phyloP scores from a whole-genome alignment of 805 yeast genomes.

The Citeromyces matritensis region DNA sequence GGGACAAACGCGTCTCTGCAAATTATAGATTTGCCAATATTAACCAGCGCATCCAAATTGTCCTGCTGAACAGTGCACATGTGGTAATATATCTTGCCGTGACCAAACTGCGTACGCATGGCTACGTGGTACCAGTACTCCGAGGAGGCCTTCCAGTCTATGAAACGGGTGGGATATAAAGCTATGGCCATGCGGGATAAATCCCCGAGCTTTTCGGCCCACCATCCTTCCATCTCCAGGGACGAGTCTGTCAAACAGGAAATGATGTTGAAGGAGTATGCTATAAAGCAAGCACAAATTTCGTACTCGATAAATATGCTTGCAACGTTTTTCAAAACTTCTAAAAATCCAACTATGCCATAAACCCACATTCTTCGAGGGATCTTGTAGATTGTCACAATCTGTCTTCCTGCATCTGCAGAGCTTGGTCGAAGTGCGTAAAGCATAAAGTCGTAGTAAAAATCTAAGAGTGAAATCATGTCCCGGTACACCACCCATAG shows the following conservation, averaged over 20 bases:
- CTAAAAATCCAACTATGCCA: constrained; percentile 70
- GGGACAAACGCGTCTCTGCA: constrained; percentile 80
- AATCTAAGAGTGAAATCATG: constrained; percentile 49
- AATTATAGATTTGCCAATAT: constrained; percentile 64
- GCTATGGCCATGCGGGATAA: constrained; percentile 82
- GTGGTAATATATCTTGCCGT: constrained; percentile 77
- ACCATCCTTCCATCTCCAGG: constrained; percentile 49
- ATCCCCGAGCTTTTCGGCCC: constrained; percentile 83
- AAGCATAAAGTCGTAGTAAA: constrained; percentile 57
- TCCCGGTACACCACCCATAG: constrained; percentile 61
- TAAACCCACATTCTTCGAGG: constrained; percentile 77
- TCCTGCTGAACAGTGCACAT: constrained; percentile 78
- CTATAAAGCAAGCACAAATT: constrained; percentile 59
- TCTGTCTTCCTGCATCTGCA: constrained; percentile 62
- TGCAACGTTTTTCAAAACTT: constrained; percentile 56
- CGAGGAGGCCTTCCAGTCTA: constrained; percentile 77
- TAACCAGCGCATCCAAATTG: constrained; percentile 62
- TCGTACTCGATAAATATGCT: constrained; percentile 38
- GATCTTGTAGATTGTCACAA: constrained; percentile 63
- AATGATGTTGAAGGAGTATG: constrained; percentile 53
- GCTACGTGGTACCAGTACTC: constrained; percentile 74
- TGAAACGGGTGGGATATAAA: constrained; percentile 59
- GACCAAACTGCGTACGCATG: constrained; percentile 62
- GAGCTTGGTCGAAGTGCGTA: constrained; percentile 54
- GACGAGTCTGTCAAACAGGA: constrained; percentile 37